Percentiles rank a stretch among this genome's conserved stretches.
phyloP scores from a whole-genome alignment of 371 early-diverging fungal species.

The Apophysomyces variabilis region DNA sequence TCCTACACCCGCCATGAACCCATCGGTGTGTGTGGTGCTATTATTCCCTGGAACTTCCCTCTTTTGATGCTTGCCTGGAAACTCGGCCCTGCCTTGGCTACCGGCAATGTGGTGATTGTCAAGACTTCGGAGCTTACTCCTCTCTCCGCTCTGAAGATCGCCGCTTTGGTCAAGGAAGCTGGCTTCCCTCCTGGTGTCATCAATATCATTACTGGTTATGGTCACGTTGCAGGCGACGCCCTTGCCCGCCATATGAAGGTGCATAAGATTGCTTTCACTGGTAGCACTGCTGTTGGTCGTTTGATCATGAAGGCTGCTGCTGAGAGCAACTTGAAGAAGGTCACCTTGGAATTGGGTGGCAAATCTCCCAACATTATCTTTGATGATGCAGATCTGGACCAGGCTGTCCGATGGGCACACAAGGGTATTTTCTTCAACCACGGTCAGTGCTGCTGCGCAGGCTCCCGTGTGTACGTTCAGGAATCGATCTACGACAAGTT shows the following conservation, averaged over 20 bases:
- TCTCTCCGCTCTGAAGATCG: conserved; percentile 54
- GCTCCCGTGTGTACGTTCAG: conserved; percentile 88
- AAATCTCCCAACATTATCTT: conserved; percentile 93
- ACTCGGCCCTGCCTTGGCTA: conserved; percentile 87
- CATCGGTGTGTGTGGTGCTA: conserved; percentile 79
- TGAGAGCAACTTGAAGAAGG: conserved; percentile 74
- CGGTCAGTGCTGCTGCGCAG: conserved; percentile 87
- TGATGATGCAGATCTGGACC: conserved; percentile 82
- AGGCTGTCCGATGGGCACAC: conserved; percentile 74
- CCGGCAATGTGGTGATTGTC: conserved; percentile 81
- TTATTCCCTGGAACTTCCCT: conserved; percentile 89
- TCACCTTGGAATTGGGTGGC: conserved; percentile 82
- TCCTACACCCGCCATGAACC: conserved; percentile 81
- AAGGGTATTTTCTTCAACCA: conserved; percentile 78
- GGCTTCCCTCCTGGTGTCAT: conserved; percentile 71
- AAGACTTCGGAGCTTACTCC: conserved; percentile 87
- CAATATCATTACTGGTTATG: conserved; percentile 67
- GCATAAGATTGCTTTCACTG: conserved; percentile 69
- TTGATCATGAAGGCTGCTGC: conserved; percentile 59
- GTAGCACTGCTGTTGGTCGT: conserved; percentile 61
- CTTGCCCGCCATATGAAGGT: conserved; percentile 46
- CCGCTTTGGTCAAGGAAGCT: conserved; percentile 53
- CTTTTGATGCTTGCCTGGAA: conserved; percentile 81
- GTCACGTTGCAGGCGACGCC: conserved; percentile 40
- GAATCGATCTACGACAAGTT: conserved; percentile 77